Percentiles rank a stretch among this genome's conserved stretches.
Evolutionary conservation across 192 early-diverging fungal species (phyloP).

Genomic region (Oehlia diaphana): DNA sequence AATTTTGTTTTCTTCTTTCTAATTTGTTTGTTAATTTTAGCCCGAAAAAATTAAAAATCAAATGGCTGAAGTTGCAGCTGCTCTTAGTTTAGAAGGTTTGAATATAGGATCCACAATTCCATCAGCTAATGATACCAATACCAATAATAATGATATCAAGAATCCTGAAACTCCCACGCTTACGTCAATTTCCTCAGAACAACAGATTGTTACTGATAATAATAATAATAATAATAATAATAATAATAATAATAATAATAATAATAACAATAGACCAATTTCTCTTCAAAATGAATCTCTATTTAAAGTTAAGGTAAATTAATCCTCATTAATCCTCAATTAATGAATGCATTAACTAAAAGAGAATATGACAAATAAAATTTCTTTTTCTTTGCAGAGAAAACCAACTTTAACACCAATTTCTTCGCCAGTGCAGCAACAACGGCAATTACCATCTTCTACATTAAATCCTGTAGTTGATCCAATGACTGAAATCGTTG

Average conservation of each 20-base stretch:
- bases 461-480: not conserved
- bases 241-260: not conserved
- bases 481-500: conserved; percentile 24
- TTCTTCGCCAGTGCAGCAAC: not conserved
- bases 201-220: not conserved
- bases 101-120: not conserved
- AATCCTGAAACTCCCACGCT: not conserved
- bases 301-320: conserved; percentile 18
- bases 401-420: conserved; percentile 19
- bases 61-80: conserved; percentile 30
- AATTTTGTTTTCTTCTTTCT: not conserved
- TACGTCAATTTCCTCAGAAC: not conserved
- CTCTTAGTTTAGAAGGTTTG: conserved; percentile 14
- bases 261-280: not conserved
- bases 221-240: not conserved
- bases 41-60: conserved; percentile 28
- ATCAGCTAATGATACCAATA: not conserved
- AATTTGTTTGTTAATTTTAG: not conserved
- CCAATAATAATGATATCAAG: not conserved
- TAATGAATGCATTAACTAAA: not conserved
- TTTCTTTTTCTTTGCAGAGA: not conserved
- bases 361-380: not conserved
- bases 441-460: not conserved
- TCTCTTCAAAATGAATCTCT: not conserved
- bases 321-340: not conserved